Base-by-base conservation (phyloP, 2,329 filamentous ascomycete genomes). In the Pyricularia sp. region DNA sequence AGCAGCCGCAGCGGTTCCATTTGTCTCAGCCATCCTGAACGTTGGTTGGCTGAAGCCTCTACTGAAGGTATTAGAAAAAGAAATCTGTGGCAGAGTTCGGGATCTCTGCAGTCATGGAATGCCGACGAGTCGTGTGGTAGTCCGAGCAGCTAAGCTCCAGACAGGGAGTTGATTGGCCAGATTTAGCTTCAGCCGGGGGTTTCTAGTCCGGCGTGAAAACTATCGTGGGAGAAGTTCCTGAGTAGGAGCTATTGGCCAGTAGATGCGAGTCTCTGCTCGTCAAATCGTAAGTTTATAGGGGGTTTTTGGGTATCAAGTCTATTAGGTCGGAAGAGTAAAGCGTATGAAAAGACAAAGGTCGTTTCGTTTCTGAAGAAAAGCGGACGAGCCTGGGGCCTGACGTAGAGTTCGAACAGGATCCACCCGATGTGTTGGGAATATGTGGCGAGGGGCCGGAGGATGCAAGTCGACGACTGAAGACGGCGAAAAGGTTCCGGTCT, bases 1-100 rank as follows among this genome's bases (percentile, higher is more conserved):
- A 72, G 80, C 80, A 69, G 73, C 73, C 73, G 78, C 74, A 73
- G 75, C 78, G 72, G 79, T 78, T 73, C 77, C 78, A 73, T 79
- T 79, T 73, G 78, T 78, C 75, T 84, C 81, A 72, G 83, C 79
- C 85, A 88, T 87, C 74, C 72, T 79, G 72, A 58, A 66, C 31
- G 25, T 26, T 68, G 36, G 67, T 42, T 65, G 61, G 70, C 69
- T 68, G 65, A 42, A 67, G 70, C 33, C 68, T 70, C n/a, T 61
- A 2, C 23, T 25, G 66, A 58, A 59, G 23, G 36, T 69, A 30
- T 50, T 26, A 31, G 66, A 26, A 36, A 50, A 50, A 59, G 33
- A 23, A 33, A 30, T 10, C 68, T 58, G 30, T 68, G 31, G 69
- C 65, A 63, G 55, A 30, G 14, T 20, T 58, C 31, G 65, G 12